Conservation (phyloP, 768 basidiomycete genomes). For the Termitomyces sp. region DNA sequence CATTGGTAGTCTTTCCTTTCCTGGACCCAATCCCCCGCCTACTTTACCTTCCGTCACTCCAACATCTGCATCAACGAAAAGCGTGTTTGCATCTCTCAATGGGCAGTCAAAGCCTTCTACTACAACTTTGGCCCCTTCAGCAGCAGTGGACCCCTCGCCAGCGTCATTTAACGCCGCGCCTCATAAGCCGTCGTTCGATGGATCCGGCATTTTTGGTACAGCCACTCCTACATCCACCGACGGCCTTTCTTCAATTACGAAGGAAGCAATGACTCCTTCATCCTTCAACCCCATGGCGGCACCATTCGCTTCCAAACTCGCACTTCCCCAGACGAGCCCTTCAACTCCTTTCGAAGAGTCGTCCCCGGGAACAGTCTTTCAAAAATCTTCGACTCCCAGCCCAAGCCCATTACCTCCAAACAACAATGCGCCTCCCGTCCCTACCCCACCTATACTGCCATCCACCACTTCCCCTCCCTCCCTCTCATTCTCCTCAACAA, state of each 20-base stretch:
- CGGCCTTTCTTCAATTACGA: not conserved
- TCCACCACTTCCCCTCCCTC: constrained; percentile 2
- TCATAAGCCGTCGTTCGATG: not conserved
- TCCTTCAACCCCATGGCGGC: constrained; percentile 18
- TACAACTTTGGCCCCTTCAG: not conserved
- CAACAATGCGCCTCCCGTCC: constrained; percentile 8
- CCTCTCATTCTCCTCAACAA: constrained; percentile 1
- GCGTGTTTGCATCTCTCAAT: not conserved
- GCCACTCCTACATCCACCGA: not conserved
- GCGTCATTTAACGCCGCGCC: not conserved
- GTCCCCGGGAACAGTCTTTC: not conserved
- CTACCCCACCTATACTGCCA: constrained; percentile 13
- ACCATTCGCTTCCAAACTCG: constrained; percentile 19
- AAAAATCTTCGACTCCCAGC: constrained; percentile 13
- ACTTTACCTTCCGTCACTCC: not conserved
- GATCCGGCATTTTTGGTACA: not conserved
- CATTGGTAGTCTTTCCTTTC: not conserved
- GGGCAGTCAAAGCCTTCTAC: not conserved
- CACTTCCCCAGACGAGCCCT: not conserved
- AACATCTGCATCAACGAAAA: not conserved
- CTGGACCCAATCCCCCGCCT: not conserved
- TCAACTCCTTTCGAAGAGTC: not conserved
- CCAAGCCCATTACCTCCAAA: constrained; percentile 11
- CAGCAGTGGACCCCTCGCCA: constrained; percentile 10
- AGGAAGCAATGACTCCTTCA: not conserved